Conservation (phyloP, 306 rosid genomes). For the Inga oerstediana region DNA sequence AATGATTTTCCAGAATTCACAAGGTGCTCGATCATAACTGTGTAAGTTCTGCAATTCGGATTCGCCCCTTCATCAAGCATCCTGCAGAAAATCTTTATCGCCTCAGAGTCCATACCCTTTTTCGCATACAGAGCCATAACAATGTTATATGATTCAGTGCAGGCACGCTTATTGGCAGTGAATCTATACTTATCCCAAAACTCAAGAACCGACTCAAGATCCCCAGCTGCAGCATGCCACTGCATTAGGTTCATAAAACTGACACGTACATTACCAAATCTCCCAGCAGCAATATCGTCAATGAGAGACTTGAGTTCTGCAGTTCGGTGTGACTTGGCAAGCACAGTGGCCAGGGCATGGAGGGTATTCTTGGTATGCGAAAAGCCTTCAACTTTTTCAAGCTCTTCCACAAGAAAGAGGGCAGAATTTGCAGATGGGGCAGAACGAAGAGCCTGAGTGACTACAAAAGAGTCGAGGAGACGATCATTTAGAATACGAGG, state of each 20-base stretch:
- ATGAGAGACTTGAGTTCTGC: slow-evolving; percentile 59
- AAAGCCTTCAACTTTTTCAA: slow-evolving; percentile 45
- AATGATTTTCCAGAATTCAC: slow-evolving; percentile 48
- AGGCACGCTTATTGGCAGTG: slow-evolving; percentile 36
- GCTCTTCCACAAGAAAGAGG: slow-evolving; percentile 44
- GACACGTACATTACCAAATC: slow-evolving; percentile 45
- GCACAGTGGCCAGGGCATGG: slow-evolving; percentile 71
- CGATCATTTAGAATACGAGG: slow-evolving; percentile 46
- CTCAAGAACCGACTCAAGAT: slow-evolving; percentile 58
- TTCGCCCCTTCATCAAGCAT: slow-evolving; percentile 69
- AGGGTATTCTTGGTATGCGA: slow-evolving; percentile 67
- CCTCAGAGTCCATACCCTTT: slow-evolving; percentile 58
- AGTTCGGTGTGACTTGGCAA: slow-evolving; percentile 57
- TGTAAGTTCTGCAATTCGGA: slow-evolving; percentile 72
- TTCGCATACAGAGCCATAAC: slow-evolving; percentile 66
- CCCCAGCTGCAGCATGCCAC: slow-evolving; percentile 66
- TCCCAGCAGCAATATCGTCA: slow-evolving; percentile 47
- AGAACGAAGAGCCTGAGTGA: slow-evolving; percentile 71
- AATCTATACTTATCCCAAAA: slow-evolving; percentile 61
- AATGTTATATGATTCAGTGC: slow-evolving; percentile 71
- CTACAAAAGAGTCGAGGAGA: slow-evolving; percentile 64
- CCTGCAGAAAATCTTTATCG: slow-evolving; percentile 48
- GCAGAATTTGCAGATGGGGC: slow-evolving; percentile 80
- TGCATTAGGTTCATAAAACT: slow-evolving; percentile 71
- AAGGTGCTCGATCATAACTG: slow-evolving; percentile 77